Conservation (phyloP, 1,284 basidiomycete species). For the Rhodotorula sp. region DNA sequence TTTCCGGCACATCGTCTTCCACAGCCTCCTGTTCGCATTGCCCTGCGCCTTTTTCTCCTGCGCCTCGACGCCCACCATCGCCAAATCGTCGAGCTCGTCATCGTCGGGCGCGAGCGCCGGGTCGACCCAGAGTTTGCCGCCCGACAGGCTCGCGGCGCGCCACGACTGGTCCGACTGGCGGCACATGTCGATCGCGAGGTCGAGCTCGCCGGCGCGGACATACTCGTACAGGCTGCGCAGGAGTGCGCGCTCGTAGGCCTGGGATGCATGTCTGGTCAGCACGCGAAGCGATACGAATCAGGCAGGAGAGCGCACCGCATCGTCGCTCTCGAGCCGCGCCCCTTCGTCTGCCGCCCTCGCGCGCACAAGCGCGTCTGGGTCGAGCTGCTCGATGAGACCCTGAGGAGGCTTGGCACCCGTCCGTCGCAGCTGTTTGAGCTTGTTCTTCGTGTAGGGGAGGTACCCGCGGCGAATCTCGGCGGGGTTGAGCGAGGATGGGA, state of each 20-base stretch:
- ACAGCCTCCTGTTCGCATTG: slow-evolving; percentile 70
- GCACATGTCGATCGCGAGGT: slow-evolving; percentile 79
- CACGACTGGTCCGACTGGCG: slow-evolving; percentile 83
- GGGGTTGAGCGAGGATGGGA: slow-evolving; percentile 60
- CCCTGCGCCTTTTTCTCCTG: slow-evolving; percentile 73
- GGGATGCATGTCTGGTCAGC: not conserved
- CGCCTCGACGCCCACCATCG: slow-evolving; percentile 12
- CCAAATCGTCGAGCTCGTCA: slow-evolving; percentile 48
- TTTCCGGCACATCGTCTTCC: slow-evolving; percentile 79
- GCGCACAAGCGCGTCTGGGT: slow-evolving; percentile 66
- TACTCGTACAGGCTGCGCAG: slow-evolving; percentile 73
- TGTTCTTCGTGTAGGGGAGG: slow-evolving; percentile 76
- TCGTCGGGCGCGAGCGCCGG: slow-evolving; percentile 59
- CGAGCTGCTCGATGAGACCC: slow-evolving; percentile 63
- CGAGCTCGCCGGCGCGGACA: slow-evolving; percentile 75
- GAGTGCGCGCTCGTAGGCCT: slow-evolving; percentile 77
- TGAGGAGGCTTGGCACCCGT: slow-evolving; percentile 55
- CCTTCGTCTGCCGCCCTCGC: slow-evolving; percentile 55
- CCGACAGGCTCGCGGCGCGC: slow-evolving; percentile 82
- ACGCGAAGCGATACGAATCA: not conserved
- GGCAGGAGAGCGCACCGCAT: slow-evolving; percentile 57
- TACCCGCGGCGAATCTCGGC: slow-evolving; percentile 75
- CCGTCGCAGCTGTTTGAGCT: slow-evolving; percentile 64
- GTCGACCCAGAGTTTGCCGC: slow-evolving; percentile 74
- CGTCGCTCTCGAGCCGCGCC: slow-evolving; percentile 64